Conservation (phyloP, 208 protist species). For the Leptomonas pyrrhocoris region DNA sequence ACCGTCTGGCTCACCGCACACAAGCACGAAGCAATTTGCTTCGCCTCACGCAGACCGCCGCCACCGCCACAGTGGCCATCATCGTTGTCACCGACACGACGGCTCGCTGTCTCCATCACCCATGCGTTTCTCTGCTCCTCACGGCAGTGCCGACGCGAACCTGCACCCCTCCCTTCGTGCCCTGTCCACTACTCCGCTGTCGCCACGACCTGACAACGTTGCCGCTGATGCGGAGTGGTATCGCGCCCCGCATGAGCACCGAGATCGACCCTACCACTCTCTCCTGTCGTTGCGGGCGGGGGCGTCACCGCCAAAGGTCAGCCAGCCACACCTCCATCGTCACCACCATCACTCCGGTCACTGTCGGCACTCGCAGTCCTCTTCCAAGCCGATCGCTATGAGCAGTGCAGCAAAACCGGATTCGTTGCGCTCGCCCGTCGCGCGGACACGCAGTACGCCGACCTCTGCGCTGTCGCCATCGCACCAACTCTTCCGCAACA, state of each 20-base stretch:
- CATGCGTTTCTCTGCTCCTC: neutral
- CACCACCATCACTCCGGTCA: neutral
- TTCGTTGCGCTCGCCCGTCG: neutral
- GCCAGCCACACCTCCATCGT: neutral
- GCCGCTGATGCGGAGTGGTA: neutral
- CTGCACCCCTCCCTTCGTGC: neutral
- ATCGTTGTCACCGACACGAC: neutral
- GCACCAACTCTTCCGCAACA: constrained; percentile 5
- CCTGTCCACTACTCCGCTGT: neutral
- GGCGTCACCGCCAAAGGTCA: neutral
- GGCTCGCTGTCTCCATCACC: neutral
- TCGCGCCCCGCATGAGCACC: neutral
- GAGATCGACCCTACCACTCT: neutral
- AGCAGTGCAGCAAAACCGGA: neutral
- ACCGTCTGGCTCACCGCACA: neutral
- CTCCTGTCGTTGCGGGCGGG: neutral
- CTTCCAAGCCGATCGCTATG: constrained; percentile 1
- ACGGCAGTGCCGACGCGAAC: neutral
- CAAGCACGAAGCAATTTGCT: neutral
- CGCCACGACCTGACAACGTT: neutral
- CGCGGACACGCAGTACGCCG: constrained; percentile 2
- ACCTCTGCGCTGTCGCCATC: constrained; percentile 1
- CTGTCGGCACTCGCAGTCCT: neutral
- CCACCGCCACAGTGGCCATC: neutral
- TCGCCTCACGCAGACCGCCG: neutral